Conservation (phyloP, 768 basidiomycete species). For the Pleurotus platypus region DNA sequence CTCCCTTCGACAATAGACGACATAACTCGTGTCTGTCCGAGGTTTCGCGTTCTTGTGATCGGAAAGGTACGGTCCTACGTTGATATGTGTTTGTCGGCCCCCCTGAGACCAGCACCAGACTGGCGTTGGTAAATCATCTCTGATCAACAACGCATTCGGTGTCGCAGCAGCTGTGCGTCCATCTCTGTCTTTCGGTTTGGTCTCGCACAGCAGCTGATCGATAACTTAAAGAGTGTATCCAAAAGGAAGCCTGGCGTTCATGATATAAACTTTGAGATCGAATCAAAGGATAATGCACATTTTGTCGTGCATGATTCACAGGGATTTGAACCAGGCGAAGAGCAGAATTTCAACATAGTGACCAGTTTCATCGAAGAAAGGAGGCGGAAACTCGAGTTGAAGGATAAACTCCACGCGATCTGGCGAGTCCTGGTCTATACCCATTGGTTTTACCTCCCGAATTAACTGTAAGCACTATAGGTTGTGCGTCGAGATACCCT, state of each 20-base stretch:
- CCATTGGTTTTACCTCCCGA: not conserved
- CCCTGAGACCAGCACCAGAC: slow-evolving; percentile 13
- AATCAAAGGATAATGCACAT: slow-evolving; percentile 19
- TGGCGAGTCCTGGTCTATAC: slow-evolving; percentile 15
- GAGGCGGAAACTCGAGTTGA: slow-evolving; percentile 12
- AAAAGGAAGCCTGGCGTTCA: slow-evolving; percentile 17
- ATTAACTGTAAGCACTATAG: slow-evolving; percentile 9
- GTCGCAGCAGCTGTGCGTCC: slow-evolving; percentile 19
- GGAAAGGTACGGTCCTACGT: slow-evolving; percentile 19
- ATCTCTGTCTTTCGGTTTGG: not conserved
- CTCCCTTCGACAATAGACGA: slow-evolving; percentile 4
- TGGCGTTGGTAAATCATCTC: slow-evolving; percentile 24
- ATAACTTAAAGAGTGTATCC: slow-evolving; percentile 14
- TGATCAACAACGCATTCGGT: slow-evolving; percentile 25
- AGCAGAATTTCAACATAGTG: slow-evolving; percentile 19
- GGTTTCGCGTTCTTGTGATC: slow-evolving; percentile 22
- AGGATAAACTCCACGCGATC: slow-evolving; percentile 25
- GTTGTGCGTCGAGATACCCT: slow-evolving; percentile 26
- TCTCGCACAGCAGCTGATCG: not conserved
- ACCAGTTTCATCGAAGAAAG: slow-evolving; percentile 19
- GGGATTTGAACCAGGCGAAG: slow-evolving; percentile 25
- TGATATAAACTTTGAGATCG: slow-evolving; percentile 23
- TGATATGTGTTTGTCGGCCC: not conserved
- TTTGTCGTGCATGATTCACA: slow-evolving; percentile 27
- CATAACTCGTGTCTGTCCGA: slow-evolving; percentile 8